These are phyloP conservation scores for Chaetomiaceae sp. DNA, from an alignment of 2,329 filamentous ascomycete species.

Conservation along the genomic window DNA sequence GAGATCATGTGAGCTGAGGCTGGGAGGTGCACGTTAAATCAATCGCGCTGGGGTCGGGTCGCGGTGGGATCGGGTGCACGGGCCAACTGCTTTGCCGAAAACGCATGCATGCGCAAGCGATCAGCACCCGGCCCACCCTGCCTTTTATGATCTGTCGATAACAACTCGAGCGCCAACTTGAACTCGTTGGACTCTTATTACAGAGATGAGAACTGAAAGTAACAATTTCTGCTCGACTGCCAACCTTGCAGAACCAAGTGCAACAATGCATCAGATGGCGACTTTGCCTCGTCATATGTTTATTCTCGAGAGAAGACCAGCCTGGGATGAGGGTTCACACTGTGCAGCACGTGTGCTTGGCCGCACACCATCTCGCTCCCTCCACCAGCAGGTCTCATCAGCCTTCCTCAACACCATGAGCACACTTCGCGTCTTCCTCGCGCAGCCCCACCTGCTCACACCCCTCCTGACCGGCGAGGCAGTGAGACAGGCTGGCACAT, in stretches of 20 bases:
- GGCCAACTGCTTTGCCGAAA: slow-evolving; percentile 19
- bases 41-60: slow-evolving; percentile 4
- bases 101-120: slow-evolving; percentile 14
- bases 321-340: no score
- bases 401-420: background rate
- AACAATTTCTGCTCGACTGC: background rate
- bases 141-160: no score
- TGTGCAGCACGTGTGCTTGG: background rate
- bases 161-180: no score
- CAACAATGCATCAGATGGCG: background rate
- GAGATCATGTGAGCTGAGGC: slow-evolving; percentile 30
- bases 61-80: slow-evolving; percentile 17
- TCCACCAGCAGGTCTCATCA: background rate
- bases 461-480: slow-evolving; percentile 10
- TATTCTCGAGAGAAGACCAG: background rate
- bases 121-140: slow-evolving; percentile 9
- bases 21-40: slow-evolving; percentile 15
- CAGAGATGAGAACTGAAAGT: no score
- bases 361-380: background rate
- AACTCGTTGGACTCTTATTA: no score
- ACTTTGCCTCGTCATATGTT: background rate
- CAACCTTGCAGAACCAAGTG: background rate
- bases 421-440: background rate
- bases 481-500: slow-evolving; percentile 26
- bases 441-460: slow-evolving; percentile 5